Evolutionary conservation across 1,139 yeast genomes (phyloP), one percentile per base, ranked within the genome.

Genomic region (Blastobotrys capitulatus): DNA sequence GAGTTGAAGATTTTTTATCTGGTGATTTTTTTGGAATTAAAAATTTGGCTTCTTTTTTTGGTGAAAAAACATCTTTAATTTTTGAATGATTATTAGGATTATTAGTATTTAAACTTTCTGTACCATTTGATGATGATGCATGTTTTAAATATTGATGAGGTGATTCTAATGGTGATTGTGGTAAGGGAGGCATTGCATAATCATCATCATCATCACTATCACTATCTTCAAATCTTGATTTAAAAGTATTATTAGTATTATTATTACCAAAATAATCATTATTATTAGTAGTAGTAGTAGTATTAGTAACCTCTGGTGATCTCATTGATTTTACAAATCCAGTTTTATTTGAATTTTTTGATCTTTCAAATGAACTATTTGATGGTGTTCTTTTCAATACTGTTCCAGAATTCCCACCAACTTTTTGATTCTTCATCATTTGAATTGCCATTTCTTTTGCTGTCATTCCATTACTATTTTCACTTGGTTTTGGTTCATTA

Each of bases 171-270:
- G 44, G 48, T 38, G 44, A 38, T 15, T 42, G 44, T 2, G 48
- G 48, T 27, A 46, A 27, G 13, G 52, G 52, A 7, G 52, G 49
- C 31, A 42, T 16, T 15, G 49, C 47, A 34, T 42, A 46, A 27
- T 44, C 52, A 40, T 46, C 52, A 22, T 22, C 71, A 1, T 65
- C 58, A 47, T 66, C 70, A 9, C 44, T 36, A n/a, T 39, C 42
- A 16, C 39, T 31, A 49, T 67, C 70, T n/a, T 64, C 67, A 41
- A 67, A 58, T 10, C 71, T 60, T n/a, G 70, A 67, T 26, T 53
- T 52, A 57, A 65, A 66, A 38, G 22, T 42, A n/a, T 34, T 22
- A 27, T 18, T 39, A 22, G 19, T 6, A 13, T 18, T 5, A 27
- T 12, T 9, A n/a, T 3, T 29, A 10, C 29, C 25, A 29, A 29